phyloP scores from a whole-genome alignment of 2,329 filamentous ascomycete species.

The Cercospora sp. region DNA sequence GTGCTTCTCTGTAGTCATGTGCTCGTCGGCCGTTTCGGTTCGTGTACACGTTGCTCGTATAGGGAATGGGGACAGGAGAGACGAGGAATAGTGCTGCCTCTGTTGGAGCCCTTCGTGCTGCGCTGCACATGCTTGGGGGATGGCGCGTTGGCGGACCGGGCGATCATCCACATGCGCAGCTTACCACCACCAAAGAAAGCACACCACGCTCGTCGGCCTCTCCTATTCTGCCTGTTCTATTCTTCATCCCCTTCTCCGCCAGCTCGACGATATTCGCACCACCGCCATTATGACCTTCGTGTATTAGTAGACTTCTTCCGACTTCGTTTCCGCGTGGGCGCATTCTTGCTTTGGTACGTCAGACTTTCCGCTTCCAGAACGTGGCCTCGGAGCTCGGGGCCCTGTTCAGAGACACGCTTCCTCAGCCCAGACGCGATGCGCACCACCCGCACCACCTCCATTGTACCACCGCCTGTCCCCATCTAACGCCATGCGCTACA shows the following conservation, averaged over 20 bases:
- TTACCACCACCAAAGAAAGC: conserved; percentile 2
- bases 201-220: background rate
- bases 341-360: conserved; percentile 18
- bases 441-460: background rate
- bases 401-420: background rate
- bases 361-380: conserved; percentile 1
- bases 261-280: background rate
- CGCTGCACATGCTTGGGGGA: background rate
- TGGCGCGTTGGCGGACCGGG: conserved; percentile 1
- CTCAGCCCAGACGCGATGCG: background rate
- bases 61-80: background rate
- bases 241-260: background rate
- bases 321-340: background rate
- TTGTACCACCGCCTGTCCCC: background rate
- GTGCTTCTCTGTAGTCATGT: background rate
- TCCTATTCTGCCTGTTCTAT: conserved; percentile 3
- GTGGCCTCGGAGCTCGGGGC: background rate
- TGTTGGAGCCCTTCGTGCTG: background rate
- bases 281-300: background rate
- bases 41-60: conserved; percentile 2
- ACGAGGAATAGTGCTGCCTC: background rate
- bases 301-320: background rate
- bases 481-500: conserved; percentile 4
- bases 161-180: conserved; percentile 8
- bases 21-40: background rate